Evolutionary conservation across 495 filamentous ascomycete species (phyloP), one percentile per base, ranked within the genome.

Genomic region (Pyrenula aspistea): DNA sequence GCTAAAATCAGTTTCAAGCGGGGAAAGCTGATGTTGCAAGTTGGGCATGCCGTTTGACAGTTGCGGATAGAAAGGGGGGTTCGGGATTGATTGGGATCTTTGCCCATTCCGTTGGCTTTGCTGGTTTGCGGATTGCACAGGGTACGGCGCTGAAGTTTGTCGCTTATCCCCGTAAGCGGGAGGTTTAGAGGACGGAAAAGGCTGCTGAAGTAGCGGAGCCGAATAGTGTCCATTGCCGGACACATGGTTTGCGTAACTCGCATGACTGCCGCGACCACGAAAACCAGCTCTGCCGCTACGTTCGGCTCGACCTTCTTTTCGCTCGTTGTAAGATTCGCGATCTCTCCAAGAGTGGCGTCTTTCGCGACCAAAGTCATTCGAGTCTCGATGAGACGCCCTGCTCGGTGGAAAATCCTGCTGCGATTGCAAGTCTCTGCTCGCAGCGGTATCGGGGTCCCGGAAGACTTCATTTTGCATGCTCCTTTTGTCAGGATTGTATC

Each of bases 201-300:
- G 22, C 56, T 53, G 62, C 55, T 61, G 63, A 60, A 71, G 61
- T 67, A 74, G 55, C 47, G 65, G 62, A 25, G 55, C 61, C 63
- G 2, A 59, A 63, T 12, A 54, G 57, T 2, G 56, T 55, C 20
- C 24, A 51, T 52, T 60, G 60, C 52, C 63, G 60, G 23, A 60
- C 24, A 22, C 68, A 59, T 75, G 74, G 54, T 67, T 60, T 51
- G 60, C 60, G 64, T 72, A 68, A 53, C 67, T 66, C 21, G 66
- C 59, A 65, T 73, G 69, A 25, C 68, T 66, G 25, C 80, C 77
- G 54, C 80, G 69, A 51, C 78, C 78, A 54, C 81, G 78, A 63
- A 76, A 78, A 25, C 73, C 71, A 56, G 77, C 75, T 53, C 81
- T 77, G 53, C 76, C 75, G 58, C 79, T 61, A 49, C 68, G 75